Base-by-base conservation (phyloP, 2,329 filamentous ascomycete genomes). In the Teratosphaeria nubilosa region DNA sequence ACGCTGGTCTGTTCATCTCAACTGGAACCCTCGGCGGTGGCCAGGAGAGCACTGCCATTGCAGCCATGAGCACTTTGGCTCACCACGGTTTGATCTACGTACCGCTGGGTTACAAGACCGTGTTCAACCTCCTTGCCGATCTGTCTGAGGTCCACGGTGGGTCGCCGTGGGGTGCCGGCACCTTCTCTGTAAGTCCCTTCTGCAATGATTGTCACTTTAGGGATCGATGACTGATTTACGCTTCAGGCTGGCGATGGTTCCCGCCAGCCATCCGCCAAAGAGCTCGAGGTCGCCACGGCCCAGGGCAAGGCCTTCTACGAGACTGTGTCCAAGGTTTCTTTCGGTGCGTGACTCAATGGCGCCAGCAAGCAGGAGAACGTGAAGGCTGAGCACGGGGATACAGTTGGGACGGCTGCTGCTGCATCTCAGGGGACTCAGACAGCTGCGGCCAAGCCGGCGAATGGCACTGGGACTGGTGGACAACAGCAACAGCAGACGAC, bases 31-130 rank as follows among this genome's bases (percentile, higher is more conserved):
- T 79, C 57, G 94, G 94, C 62, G 94, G 94, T 73, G 94, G 94
- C 63, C 94, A 99, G 79, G 94, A 99, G 79, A 86, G 84, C 58
- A 99, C 94, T 53, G 86, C 83, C 66, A 78, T 96, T 63, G 80
- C 86, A 34, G 78, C 86, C 72, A 85, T 97, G 83, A 90, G 86
- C 70, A 97, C 92, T 20, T 80, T 97, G 57, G 75, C 86, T 61
- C 94, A 97, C 78, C 94, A 97, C 80, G 94, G 94, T 70, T 87
- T 97, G 78, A 87, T 94, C 80, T 97, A 87, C 74, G 91, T 97
- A n/a, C 94, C 94, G 54, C 81, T 97, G 57, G 94, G 94, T 58
- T 97, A 95, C 81, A 86, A 88, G 77, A 88, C 86, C 68, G 77
- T 84, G 54, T 96, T 96, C 72, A 72, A 72, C 60, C 76, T 84